Conservation (phyloP, 2,329 filamentous ascomycete genomes). For the Colletotrichum acutatum region DNA sequence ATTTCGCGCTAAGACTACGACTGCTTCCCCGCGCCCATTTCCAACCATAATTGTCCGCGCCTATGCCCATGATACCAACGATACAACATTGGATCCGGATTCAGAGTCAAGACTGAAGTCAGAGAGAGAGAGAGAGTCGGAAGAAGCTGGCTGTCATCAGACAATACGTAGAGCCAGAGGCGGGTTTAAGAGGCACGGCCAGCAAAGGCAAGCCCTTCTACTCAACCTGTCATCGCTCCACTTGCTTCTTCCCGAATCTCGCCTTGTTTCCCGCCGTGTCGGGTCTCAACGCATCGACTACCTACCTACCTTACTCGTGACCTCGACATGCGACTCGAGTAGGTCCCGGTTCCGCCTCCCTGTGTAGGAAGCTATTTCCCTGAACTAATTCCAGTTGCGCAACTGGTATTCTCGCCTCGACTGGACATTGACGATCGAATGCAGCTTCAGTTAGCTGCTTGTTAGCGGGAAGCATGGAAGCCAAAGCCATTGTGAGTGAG, state of each 20-base stretch:
- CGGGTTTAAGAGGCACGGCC: background rate
- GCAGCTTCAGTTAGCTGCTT: background rate
- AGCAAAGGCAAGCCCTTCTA: background rate
- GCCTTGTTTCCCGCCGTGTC: background rate
- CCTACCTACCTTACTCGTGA: background rate
- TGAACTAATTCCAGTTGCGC: background rate
- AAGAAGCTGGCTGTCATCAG: background rate
- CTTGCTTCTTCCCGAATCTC: background rate
- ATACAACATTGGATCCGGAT: background rate
- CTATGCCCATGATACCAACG: background rate
- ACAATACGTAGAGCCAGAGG: background rate
- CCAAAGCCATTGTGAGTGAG: slow-evolving; percentile 30
- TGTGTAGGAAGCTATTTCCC: background rate
- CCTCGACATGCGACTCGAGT: slow-evolving; percentile 7
- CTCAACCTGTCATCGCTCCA: background rate
- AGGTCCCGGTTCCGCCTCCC: background rate
- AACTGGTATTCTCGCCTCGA: background rate
- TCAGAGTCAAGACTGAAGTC: background rate
- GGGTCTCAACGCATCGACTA: background rate
- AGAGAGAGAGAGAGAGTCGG: background rate
- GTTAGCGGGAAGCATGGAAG: slow-evolving; percentile 26
- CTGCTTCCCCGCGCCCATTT: background rate
- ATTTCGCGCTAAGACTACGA: background rate
- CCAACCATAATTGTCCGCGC: background rate
- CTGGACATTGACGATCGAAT: background rate